These are phyloP conservation scores for Trichoderma lentiforme DNA, from an alignment of 2,329 filamentous ascomycete species.

Conservation along the genomic window DNA sequence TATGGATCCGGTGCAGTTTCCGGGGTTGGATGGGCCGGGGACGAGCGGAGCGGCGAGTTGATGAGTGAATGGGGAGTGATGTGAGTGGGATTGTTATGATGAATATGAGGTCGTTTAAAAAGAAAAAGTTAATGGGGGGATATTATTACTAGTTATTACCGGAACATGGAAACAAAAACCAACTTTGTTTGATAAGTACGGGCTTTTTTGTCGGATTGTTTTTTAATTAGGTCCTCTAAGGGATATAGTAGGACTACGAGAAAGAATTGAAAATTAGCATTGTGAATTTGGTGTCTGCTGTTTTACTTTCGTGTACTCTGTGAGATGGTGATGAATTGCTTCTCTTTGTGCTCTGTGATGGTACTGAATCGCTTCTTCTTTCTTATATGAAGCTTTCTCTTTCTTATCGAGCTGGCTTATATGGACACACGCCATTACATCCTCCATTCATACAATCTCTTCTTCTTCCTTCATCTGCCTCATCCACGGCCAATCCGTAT, in stretches of 20 bases:
- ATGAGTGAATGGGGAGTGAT: background rate
- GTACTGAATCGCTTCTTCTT: too few species aligned
- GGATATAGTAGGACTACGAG: background rate
- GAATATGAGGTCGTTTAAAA: background rate
- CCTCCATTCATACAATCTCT: background rate
- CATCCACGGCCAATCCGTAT: too few species aligned
- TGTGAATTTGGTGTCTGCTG: too few species aligned
- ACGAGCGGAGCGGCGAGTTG: slow-evolving; percentile 18
- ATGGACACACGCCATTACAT: background rate
- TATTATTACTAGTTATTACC: background rate
- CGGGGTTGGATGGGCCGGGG: slow-evolving; percentile 29
- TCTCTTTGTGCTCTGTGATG: too few species aligned
- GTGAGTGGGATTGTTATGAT: background rate
- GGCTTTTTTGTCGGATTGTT: background rate
- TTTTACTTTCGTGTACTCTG: too few species aligned
- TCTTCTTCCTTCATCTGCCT: too few species aligned
- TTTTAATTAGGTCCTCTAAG: background rate
- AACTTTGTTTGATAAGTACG: background rate
- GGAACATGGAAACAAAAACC: background rate
- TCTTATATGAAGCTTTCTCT: background rate
- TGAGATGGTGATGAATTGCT: too few species aligned
- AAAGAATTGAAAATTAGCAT: background rate
- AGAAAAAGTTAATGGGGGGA: background rate
- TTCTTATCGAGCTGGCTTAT: too few species aligned
- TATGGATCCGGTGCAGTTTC: slow-evolving; percentile 50